Conservation (phyloP, 2,329 filamentous ascomycete genomes). For the Tricladium varicosporioides region DNA sequence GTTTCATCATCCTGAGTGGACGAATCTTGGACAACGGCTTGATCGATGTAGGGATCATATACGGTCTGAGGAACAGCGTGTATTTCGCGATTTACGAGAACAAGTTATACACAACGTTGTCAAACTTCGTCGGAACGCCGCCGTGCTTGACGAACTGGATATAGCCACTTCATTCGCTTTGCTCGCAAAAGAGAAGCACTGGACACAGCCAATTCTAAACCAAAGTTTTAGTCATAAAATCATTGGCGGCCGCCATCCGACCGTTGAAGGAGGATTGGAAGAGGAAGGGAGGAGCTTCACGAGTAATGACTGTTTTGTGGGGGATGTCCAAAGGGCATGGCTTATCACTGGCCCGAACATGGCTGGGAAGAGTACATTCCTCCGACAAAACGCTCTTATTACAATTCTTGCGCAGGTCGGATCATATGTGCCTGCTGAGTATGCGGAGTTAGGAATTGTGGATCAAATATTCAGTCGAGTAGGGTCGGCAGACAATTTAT, state of each 20-base stretch:
- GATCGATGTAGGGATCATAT: slow-evolving; percentile 78
- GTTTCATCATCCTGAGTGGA: slow-evolving; percentile 84
- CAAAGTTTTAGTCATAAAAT: slow-evolving; percentile 67
- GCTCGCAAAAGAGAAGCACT: slow-evolving; percentile 70
- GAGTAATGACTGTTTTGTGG: slow-evolving; percentile 81
- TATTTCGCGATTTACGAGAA: slow-evolving; percentile 73
- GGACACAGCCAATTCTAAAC: slow-evolving; percentile 73
- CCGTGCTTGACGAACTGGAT: slow-evolving; percentile 91
- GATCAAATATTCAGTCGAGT: slow-evolving; percentile 94
- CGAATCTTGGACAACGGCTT: slow-evolving; percentile 71
- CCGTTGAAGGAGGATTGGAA: slow-evolving; percentile 79
- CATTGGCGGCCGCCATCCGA: slow-evolving; percentile 84
- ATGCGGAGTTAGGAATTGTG: slow-evolving; percentile 85
- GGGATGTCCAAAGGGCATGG: slow-evolving; percentile 64
- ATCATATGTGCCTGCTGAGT: slow-evolving; percentile 85
- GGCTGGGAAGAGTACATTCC: slow-evolving; percentile 94
- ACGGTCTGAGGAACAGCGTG: slow-evolving; percentile 76
- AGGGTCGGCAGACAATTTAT: slow-evolving; percentile 93
- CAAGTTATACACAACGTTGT: slow-evolving; percentile 79
- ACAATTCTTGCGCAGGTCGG: slow-evolving; percentile 91
- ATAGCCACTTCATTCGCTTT: slow-evolving; percentile 82
- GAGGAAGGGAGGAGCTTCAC: slow-evolving; percentile 80
- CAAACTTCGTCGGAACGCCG: slow-evolving; percentile 82
- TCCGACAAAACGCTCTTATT: slow-evolving; percentile 93
- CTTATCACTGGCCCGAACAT: slow-evolving; percentile 88